Base-by-base conservation (phyloP, 78 protist species). In the Capsaspora owczarzaki region DNA sequence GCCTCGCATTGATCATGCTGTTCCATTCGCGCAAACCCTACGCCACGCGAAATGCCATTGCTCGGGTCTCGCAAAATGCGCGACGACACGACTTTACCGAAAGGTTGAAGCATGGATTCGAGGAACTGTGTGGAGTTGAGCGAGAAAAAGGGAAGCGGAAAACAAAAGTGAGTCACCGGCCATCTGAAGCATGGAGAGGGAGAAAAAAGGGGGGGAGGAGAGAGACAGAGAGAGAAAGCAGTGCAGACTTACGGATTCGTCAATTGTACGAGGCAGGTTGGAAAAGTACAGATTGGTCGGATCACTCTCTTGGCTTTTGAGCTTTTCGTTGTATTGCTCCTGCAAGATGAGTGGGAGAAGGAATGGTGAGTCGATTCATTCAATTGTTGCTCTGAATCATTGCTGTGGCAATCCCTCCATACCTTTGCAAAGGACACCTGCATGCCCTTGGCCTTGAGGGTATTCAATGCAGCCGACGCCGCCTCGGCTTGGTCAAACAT, bases 211-310 rank as follows among this genome's bases (percentile, higher is more conserved):
- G 69, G n/a, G 69, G n/a, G 69, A 10, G n/a, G 69, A 29, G 69
- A 29, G 56, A 10, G 76, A 22, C 20, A 31, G n/a, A n/a, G n/a
- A n/a, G n/a, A n/a, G n/a, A n/a, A n/a, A n/a, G n/a, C n/a, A n/a
- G n/a, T n/a, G n/a, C n/a, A n/a, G n/a, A 29, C 63, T 61, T 20
- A 41, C 83, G 42, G 63, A 12, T 42, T 80, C 83, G 41, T n/a
- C 41, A 16, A 51, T 42, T 5, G 31, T 16, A 29, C 49, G 74
- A 27, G 83, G 83, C 14, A 80, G 44, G 51, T 80, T 80, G 8
- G 83, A 76, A 20, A 80, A 42, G 74, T 80, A 80, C 33, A 80
- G 76, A 61, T 80, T 80, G 49, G 83, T 80, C 40, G 35, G 43
- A 76, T 80, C 83, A 35, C 33, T 51, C 29, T 80, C 61, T 8